Conservation (phyloP, 305 asterid genomes). For the Lippia alba region DNA sequence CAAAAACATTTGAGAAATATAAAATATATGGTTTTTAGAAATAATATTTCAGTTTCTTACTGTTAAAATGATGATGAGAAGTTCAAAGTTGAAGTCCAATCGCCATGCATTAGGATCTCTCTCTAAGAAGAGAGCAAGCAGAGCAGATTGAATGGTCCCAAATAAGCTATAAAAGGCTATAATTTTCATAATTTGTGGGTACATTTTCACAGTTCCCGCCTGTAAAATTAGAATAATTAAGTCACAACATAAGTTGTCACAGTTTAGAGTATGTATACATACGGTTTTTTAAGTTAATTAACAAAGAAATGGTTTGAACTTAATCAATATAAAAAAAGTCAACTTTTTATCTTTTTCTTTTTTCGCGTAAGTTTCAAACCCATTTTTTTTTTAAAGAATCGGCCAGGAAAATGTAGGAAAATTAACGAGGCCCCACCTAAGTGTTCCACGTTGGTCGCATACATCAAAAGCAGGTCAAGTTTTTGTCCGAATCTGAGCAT, state of each 20-base stretch:
- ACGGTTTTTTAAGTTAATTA: too few relatives aligned
- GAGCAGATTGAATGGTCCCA: conserved; percentile 66
- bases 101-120: conserved; percentile 61
- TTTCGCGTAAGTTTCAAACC: too few relatives aligned
- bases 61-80: conserved; percentile 59
- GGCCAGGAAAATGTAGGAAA: too few relatives aligned
- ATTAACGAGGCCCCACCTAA: too few relatives aligned
- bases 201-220: conserved; percentile 69
- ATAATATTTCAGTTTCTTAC: conserved; percentile 35
- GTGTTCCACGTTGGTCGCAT: too few relatives aligned
- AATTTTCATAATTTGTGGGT: conserved; percentile 71
- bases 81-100: conserved; percentile 53
- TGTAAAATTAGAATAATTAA: conserved; percentile 23
- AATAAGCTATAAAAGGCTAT: conserved; percentile 64
- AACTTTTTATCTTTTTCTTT: too few relatives aligned
- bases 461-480: too few relatives aligned
- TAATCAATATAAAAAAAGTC: too few relatives aligned
- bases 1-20: background rate
- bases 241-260: background rate
- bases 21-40: too few relatives aligned
- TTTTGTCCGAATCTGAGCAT: too few relatives aligned
- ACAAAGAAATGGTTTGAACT: too few relatives aligned
- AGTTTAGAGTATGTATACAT: background rate
- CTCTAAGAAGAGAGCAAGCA: conserved; percentile 50
- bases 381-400: too few relatives aligned